These are phyloP conservation scores for Diplocarpon rosae DNA, from an alignment of 2,329 filamentous ascomycete species.

Conservation along the genomic window DNA sequence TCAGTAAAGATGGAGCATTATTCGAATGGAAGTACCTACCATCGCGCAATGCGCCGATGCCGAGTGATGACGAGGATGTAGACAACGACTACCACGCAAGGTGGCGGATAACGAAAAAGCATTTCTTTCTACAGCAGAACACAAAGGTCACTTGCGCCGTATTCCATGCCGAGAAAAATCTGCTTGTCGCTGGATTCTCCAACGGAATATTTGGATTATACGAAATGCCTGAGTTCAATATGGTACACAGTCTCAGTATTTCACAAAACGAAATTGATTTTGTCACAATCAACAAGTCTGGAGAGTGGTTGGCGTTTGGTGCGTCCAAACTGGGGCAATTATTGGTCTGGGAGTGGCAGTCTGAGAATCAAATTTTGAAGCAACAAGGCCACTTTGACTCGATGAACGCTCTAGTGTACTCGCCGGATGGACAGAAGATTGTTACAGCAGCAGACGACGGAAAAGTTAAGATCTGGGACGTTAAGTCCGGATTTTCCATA, in stretches of 20 bases:
- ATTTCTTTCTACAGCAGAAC: constrained; percentile 90
- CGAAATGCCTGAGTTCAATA: constrained; percentile 90
- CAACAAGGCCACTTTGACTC: constrained; percentile 96
- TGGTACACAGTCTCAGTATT: constrained; percentile 86
- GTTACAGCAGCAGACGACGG: constrained; percentile 93
- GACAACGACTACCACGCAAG: constrained; percentile 58
- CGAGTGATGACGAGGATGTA: constrained; percentile 43
- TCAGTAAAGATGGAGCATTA: constrained; percentile 93
- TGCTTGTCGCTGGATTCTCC: constrained; percentile 95
- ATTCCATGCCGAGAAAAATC: constrained; percentile 74
- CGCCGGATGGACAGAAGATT: constrained; percentile 84
- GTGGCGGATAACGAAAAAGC: constrained; percentile 83
- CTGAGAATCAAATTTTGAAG: constrained; percentile 96
- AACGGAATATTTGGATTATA: constrained; percentile 91
- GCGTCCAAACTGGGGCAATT: constrained; percentile 91
- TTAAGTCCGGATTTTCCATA: constrained; percentile 91
- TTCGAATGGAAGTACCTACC: constrained; percentile 83
- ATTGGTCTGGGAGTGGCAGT: constrained; percentile 99
- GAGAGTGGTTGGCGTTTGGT: constrained; percentile 95
- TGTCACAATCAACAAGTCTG: constrained; percentile 85
- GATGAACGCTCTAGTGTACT: constrained; percentile 88
- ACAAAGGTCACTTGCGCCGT: constrained; percentile 82
- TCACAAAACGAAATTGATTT: constrained; percentile 95
- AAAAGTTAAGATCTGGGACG: constrained; percentile 98
- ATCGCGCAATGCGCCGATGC: constrained; percentile 42